A percentile compares a stretch with the other conserved stretches of the same genome.
Evolutionary conservation across 169 alveolate species (phyloP).

Genomic region (Cyclospora cayetanensis): DNA sequence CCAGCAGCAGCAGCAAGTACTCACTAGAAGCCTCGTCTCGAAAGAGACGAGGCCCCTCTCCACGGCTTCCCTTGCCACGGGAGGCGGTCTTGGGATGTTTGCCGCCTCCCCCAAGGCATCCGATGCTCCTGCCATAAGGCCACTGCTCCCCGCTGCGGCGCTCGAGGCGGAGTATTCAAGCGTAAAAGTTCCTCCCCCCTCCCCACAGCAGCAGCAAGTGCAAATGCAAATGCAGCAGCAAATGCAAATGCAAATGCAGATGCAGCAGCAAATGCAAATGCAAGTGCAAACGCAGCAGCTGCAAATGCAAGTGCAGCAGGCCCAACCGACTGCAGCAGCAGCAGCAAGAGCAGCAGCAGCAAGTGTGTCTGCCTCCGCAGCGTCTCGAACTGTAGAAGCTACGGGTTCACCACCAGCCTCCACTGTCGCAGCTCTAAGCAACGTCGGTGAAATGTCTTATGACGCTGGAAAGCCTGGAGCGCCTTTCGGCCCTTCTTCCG

Average conservation of each 20-base stretch:
- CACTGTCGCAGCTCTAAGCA: too few relatives aligned
- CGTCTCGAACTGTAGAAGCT: neutral
- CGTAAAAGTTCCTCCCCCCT: neutral
- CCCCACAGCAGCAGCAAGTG: conserved; percentile 2
- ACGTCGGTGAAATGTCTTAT: too few relatives aligned
- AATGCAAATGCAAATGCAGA: neutral
- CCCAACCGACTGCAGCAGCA: neutral
- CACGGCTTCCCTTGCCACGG: neutral
- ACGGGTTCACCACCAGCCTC: neutral
- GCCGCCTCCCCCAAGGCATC: neutral
- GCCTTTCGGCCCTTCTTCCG: too few relatives aligned
- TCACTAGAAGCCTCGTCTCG: neutral
- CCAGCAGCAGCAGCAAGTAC: conserved; percentile 4
- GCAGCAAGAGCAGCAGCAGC: conserved; percentile 7
- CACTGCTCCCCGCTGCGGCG: neutral
- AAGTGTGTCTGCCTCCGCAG: neutral
- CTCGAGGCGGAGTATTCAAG: neutral
- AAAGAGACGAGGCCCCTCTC: neutral
- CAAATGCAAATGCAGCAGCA: neutral
- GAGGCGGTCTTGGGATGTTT: neutral
- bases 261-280: neutral
- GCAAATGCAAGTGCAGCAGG: neutral
- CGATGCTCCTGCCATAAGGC: neutral
- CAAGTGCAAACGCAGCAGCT: neutral
- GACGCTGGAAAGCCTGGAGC: too few relatives aligned